Conservation (phyloP, 805 yeast species). For the Kregervanrija pseudodelftensis region DNA sequence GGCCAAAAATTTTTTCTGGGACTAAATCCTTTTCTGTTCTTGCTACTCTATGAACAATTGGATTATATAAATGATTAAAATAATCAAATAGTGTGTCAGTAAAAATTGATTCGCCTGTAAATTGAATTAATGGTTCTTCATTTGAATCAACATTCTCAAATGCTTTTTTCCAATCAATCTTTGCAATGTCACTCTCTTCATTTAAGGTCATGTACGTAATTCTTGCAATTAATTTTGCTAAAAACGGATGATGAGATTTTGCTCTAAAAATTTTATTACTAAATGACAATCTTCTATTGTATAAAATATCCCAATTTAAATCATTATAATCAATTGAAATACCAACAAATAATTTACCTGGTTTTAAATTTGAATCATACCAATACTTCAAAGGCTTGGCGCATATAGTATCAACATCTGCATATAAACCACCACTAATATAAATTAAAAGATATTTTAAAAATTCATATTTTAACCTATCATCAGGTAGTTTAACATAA, state of each 20-base stretch:
- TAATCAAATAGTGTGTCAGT: constrained; percentile 29
- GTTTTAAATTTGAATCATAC: constrained; percentile 19
- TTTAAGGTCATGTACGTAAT: constrained; percentile 23
- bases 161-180: constrained; percentile 25
- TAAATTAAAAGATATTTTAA: constrained; percentile 45
- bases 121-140: constrained; percentile 28
- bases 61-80: constrained; percentile 20
- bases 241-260: constrained; percentile 29
- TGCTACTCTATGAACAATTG: constrained; percentile 24
- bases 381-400: constrained; percentile 36
- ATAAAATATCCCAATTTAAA: constrained; percentile 24
- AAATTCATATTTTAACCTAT: constrained; percentile 44
- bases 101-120: constrained; percentile 29
- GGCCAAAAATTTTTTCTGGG: constrained; percentile 22
- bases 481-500: constrained; percentile 43
- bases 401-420: constrained; percentile 54
- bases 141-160: constrained; percentile 26
- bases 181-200: constrained; percentile 16
- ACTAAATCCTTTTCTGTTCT: constrained; percentile 24
- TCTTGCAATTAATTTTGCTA: constrained; percentile 27
- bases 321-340: constrained; percentile 26
- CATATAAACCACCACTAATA: constrained; percentile 54
- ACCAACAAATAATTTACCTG: constrained; percentile 23
- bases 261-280: constrained; percentile 23
- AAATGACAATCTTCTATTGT: constrained; percentile 27